Conservation (phyloP, 345 rosid species). For the Raphanus sativus region DNA sequence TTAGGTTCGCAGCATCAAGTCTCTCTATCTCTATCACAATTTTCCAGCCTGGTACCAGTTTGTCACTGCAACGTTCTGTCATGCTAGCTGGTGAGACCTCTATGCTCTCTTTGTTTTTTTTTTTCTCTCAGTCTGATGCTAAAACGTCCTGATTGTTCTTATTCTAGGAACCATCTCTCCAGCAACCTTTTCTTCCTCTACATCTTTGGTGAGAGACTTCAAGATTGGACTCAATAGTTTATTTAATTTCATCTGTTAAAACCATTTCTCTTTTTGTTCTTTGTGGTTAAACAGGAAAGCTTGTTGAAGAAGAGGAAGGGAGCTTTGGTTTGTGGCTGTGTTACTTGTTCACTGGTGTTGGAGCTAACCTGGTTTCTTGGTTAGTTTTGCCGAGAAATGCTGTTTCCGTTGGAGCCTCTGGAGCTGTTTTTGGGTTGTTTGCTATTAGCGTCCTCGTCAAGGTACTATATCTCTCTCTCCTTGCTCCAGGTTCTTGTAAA, state of each 20-base stretch:
- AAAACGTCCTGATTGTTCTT: constrained; percentile 1
- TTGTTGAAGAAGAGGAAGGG: constrained; percentile 96
- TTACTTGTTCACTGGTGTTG: constrained; percentile 77
- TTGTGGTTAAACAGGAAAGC: constrained; percentile 59
- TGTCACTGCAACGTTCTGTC: constrained; percentile 88
- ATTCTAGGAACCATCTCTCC: constrained; percentile 87
- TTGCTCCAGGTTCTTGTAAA: constrained; percentile 10
- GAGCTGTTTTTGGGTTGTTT: constrained; percentile 91
- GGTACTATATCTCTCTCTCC: constrained; percentile 39
- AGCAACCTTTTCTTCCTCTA: constrained; percentile 95
- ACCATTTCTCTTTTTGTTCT: neutral
- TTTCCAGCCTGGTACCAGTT: constrained; percentile 90
- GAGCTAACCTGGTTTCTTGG: constrained; percentile 93
- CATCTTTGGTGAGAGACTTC: constrained; percentile 81
- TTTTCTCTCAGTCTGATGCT: constrained; percentile 10
- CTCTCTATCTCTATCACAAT: constrained; percentile 74
- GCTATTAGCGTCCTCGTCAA: constrained; percentile 88
- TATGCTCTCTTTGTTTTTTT: neutral
- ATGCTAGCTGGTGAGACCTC: constrained; percentile 81
- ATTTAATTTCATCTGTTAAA: too few relatives aligned
- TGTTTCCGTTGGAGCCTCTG: constrained; percentile 90
- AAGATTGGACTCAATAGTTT: too few relatives aligned
- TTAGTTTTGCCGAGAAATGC: constrained; percentile 86
- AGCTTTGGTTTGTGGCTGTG: constrained; percentile 76
- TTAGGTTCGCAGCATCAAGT: constrained; percentile 60